Conservation (phyloP, 306 rosid species). For the Dalbergia cochinchinensis region DNA sequence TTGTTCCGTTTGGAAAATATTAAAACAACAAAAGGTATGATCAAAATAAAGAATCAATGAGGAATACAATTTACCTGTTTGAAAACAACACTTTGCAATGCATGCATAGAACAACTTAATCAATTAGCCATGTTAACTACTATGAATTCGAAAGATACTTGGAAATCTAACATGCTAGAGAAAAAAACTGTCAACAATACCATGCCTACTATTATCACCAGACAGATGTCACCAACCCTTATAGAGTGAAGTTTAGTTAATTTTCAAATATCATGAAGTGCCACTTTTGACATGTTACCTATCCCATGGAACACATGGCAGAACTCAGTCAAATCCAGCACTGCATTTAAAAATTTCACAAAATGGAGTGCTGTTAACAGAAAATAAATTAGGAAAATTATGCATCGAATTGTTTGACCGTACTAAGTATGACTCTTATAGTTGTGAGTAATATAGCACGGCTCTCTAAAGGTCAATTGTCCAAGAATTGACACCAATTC, state of each 20-base stretch:
- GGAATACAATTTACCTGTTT: constrained; percentile 75
- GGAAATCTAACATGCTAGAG: constrained; percentile 13
- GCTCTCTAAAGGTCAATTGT: too few relatives aligned
- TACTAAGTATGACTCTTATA: too few relatives aligned
- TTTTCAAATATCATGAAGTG: too few relatives aligned
- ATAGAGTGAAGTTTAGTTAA: neutral
- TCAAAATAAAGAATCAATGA: neutral
- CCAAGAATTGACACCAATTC: too few relatives aligned
- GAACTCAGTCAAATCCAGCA: too few relatives aligned
- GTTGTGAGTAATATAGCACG: too few relatives aligned
- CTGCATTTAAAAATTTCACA: too few relatives aligned
- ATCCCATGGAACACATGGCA: too few relatives aligned
- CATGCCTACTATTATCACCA: neutral
- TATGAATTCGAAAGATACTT: constrained; percentile 21
- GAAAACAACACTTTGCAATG: constrained; percentile 97
- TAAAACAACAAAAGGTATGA: neutral
- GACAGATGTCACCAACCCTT: constrained; percentile 20
- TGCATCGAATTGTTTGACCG: too few relatives aligned
- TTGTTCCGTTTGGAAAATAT: neutral
- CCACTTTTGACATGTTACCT: too few relatives aligned
- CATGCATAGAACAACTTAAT: constrained; percentile 66
- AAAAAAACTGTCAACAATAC: constrained; percentile 20
- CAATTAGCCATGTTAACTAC: constrained; percentile 55
- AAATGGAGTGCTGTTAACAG: too few relatives aligned
- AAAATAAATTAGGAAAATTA: too few relatives aligned